Percentiles rank a stretch among this genome's conserved stretches.
These are phyloP conservation scores for Entomortierella parvispora DNA, from an alignment of 192 early-diverging fungal genomes.

Conservation along the genomic window DNA sequence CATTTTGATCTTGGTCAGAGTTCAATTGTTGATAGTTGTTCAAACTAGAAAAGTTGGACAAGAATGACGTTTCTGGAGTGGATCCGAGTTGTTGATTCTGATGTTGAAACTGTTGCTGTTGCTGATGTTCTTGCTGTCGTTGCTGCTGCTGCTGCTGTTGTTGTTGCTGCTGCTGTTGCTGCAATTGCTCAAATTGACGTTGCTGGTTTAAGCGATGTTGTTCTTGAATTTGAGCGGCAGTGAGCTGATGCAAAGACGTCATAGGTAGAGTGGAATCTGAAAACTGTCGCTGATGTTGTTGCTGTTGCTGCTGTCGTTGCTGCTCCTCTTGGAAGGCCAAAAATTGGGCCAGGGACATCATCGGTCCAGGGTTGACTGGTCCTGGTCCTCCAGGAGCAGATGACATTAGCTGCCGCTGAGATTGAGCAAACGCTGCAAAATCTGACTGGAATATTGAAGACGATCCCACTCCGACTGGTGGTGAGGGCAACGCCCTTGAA, in stretches of 20 bases:
- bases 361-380: neutral
- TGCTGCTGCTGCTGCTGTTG: conserved; percentile 6
- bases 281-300: conserved; percentile 6
- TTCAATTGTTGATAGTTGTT: conserved; percentile 46
- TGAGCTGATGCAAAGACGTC: conserved; percentile 21
- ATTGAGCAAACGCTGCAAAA: conserved; percentile 8
- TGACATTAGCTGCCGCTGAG: conserved; percentile 6
- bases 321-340: conserved; percentile 27
- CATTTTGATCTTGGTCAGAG: conserved; percentile 39
- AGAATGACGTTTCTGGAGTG: conserved; percentile 1
- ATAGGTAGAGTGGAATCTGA: neutral
- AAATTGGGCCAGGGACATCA: conserved; percentile 29
- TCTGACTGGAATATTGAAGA: neutral
- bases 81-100: neutral
- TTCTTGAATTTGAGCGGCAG: conserved; percentile 43
- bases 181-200: conserved; percentile 30
- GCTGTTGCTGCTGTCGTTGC: conserved; percentile 29
- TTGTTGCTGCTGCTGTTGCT: conserved; percentile 23
- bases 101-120: conserved; percentile 1
- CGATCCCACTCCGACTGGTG: no score
- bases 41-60: conserved; percentile 38
- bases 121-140: conserved; percentile 6
- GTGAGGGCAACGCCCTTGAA: no score
- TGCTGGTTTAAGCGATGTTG: conserved; percentile 44
- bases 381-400: neutral